A percentile compares a stretch with the other conserved stretches of the same genome.
These are phyloP conservation scores for Vanilla planifolia DNA, from an alignment of 106 monocot species.

Conservation along the genomic window DNA sequence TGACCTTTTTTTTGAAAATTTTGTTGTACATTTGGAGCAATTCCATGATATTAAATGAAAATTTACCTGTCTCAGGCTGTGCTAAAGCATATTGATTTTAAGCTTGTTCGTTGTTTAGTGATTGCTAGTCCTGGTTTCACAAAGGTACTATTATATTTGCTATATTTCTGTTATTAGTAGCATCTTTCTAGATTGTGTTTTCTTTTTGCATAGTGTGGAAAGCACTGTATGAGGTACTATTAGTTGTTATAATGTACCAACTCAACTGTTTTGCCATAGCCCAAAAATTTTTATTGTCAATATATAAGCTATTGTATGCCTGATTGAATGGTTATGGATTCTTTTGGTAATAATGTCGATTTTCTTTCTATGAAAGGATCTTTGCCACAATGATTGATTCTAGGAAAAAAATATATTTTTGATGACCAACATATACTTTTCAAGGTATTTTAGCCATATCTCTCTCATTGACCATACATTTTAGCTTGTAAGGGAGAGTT, in stretches of 20 bases:
- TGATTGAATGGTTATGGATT: not conserved
- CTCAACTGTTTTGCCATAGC: too few species aligned
- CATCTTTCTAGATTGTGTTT: conserved; percentile 1
- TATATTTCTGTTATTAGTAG: not conserved
- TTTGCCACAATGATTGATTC: too few species aligned
- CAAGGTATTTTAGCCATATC: too few species aligned
- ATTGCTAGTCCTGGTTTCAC: conserved; percentile 98
- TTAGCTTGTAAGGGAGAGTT: too few species aligned
- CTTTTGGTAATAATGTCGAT: conserved; percentile 2
- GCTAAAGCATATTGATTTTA: conserved; percentile 88
- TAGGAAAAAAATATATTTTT: too few species aligned
- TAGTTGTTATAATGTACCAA: too few species aligned
- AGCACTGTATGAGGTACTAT: not conserved
- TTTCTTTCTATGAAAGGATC: too few species aligned
- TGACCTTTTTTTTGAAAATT: not conserved
- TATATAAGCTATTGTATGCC: not conserved
- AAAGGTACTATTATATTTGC: conserved; percentile 60
- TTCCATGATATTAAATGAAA: conserved; percentile 5
- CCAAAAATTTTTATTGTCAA: too few species aligned
- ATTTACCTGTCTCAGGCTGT: conserved; percentile 49
- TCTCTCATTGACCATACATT: too few species aligned
- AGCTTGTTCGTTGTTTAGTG: conserved; percentile 81
- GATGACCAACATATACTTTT: too few species aligned
- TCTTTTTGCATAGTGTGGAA: too few species aligned
- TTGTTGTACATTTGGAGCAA: not conserved